A percentile compares a stretch with the other conserved stretches of the same genome.
phyloP scores from a whole-genome alignment of 495 filamentous ascomycete genomes.

The Tuber melanosporum region DNA sequence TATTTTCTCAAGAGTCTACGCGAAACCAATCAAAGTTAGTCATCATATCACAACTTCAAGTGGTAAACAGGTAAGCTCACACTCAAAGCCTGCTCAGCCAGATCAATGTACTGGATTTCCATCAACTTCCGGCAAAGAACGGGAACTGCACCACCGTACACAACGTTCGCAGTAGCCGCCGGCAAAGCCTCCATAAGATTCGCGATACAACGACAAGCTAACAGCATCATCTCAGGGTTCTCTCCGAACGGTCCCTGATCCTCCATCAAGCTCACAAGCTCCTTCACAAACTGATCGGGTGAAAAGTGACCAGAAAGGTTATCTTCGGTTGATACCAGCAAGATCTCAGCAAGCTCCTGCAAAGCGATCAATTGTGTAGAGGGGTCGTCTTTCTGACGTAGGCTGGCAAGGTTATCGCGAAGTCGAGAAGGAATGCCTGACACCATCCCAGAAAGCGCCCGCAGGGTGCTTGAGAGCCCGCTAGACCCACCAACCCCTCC shows the following conservation, averaged over 20 bases:
- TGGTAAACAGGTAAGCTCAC: slow-evolving; percentile 46
- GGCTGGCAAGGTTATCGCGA: slow-evolving; percentile 73
- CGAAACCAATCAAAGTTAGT: slow-evolving; percentile 32
- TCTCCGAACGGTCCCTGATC: slow-evolving; percentile 75
- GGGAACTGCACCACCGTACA: slow-evolving; percentile 91
- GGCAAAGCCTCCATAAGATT: slow-evolving; percentile 97
- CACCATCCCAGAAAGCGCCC: slow-evolving; percentile 85
- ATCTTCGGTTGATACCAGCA: slow-evolving; percentile 92
- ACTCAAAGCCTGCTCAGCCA: slow-evolving; percentile 94
- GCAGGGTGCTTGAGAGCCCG: slow-evolving; percentile 71
- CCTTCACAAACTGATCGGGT: slow-evolving; percentile 90
- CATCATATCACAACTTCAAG: not conserved
- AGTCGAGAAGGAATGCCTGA: slow-evolving; percentile 71
- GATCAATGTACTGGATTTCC: slow-evolving; percentile 91
- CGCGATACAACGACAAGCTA: slow-evolving; percentile 91
- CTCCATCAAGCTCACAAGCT: slow-evolving; percentile 87
- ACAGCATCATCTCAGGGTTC: slow-evolving; percentile 95
- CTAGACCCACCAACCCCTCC: slow-evolving; percentile 57
- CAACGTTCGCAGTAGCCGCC: slow-evolving; percentile 85
- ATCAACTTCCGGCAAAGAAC: slow-evolving; percentile 88
- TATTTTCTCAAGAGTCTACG: slow-evolving; percentile 86
- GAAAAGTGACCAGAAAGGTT: slow-evolving; percentile 93
- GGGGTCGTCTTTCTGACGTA: slow-evolving; percentile 80
- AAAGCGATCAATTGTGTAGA: slow-evolving; percentile 87
- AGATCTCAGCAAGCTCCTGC: slow-evolving; percentile 85